Base-by-base conservation (phyloP, 495 filamentous ascomycete species). In the Xylaria palmicola region DNA sequence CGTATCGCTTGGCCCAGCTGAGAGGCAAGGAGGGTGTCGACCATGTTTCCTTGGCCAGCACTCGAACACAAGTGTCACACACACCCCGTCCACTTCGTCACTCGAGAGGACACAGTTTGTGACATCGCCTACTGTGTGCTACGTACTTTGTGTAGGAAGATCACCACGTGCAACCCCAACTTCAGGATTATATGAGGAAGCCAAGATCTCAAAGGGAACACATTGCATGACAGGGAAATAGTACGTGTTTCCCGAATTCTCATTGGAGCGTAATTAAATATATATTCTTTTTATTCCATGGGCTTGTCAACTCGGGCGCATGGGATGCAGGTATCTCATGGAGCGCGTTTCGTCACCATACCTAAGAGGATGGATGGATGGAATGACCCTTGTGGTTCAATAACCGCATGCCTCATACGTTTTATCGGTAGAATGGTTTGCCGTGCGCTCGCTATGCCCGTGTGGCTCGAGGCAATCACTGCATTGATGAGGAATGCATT, bases 1-100 rank as follows among this genome's bases (percentile, higher is more conserved):
- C 26, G 15, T 26, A 43, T 55, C 52, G 52, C 37, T 32, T 30
- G 52, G n/a, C 52, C 52, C 17, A 44, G 53, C 51, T 54, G 36
- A 54, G 29, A 56, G 24, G 27, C 8, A 15, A 22, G 27, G 39
- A 44, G 39, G 39, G 26, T 43, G 15, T 32, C 24, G 26, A 53
- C 29, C 19, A 15, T 12, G 19, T 36, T 1, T n/a, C 30, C 30
- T 37, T 6, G 19, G 19, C 30, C 17, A 52, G 24, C 17, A 22
- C 19, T 22, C 9, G 30, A 13, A 20, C 29, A n/a, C 47, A 9
- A 32, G 26, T 34, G n/a, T n/a, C n/a, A n/a, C n/a, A n/a, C 13
- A 22, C n/a, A 34, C n/a, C 4, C 17, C 5, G 19, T 13, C 48
- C 13, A 34, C 48, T 12, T n/a, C n/a, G n/a, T n/a, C n/a, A n/a